These are phyloP conservation scores for Rhodotorula sp. DNA, from an alignment of 1,284 basidiomycete species.

Conservation along the genomic window DNA sequence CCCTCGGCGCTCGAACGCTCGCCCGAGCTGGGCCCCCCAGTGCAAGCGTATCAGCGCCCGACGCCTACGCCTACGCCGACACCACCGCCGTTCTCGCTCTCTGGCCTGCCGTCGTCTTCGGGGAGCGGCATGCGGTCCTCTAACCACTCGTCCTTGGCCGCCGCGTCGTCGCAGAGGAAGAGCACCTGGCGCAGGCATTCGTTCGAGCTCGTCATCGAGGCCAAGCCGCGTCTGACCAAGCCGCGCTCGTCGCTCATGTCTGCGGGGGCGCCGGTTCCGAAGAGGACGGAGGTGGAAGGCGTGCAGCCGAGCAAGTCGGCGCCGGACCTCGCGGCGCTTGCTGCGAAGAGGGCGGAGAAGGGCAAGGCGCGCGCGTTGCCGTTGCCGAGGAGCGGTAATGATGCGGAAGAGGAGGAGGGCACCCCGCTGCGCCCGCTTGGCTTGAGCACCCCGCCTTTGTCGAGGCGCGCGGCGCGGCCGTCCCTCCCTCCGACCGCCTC, in stretches of 20 bases:
- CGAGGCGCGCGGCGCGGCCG: background rate
- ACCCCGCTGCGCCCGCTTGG: background rate
- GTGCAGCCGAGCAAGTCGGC: too few species aligned
- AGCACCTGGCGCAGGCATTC: background rate
- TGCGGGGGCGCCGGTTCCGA: background rate
- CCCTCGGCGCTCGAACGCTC: background rate
- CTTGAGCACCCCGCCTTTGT: conserved; percentile 5
- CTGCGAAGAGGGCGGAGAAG: too few species aligned
- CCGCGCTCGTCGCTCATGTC: background rate
- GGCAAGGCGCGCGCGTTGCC: too few species aligned
- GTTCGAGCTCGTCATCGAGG: conserved; percentile 19
- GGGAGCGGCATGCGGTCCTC: too few species aligned
- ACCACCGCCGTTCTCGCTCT: background rate
- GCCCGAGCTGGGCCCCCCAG: background rate
- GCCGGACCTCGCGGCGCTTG: too few species aligned
- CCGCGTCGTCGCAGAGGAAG: background rate
- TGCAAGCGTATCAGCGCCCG: background rate
- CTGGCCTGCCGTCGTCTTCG: background rate
- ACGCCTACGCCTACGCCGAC: conserved; percentile 18
- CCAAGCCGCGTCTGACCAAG: background rate
- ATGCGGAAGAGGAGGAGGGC: too few species aligned
- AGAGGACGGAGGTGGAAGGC: too few species aligned
- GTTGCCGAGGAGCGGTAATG: too few species aligned
- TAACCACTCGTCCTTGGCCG: background rate
- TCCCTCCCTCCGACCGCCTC: background rate